Evolutionary conservation across 2,329 filamentous ascomycete genomes (phyloP), one percentile per base, ranked within the genome.

Genomic region (Chaetomium sp.): DNA sequence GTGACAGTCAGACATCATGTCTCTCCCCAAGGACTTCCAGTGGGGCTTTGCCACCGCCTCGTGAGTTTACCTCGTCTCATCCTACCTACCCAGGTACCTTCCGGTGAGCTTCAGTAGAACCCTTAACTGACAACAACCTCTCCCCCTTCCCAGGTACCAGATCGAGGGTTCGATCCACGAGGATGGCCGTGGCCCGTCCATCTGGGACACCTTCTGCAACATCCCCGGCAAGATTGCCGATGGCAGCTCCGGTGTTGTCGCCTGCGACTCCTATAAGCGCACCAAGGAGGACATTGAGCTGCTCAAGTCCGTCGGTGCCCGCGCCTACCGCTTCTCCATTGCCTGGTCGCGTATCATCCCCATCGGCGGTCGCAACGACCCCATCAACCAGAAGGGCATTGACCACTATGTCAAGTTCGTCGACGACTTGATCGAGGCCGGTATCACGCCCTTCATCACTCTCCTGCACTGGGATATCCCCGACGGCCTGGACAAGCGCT

Each of bases 401-500:
- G 85, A 90, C 70, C 89, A 91, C 80, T 96, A 96, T 77, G 82
- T 87, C 74, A 87, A 88, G 72, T 89, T 96, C 67, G 87, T 93
- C 51, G 90, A 95, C 74, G 90, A 91, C 73, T 83, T 96, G 57
- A 82, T 90, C 53, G 90, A 83, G 4, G 90, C 88, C 6, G 90
- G 88, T 65, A 95, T 96, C 72, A 85, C 82, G 25, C 92, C 92
- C 1, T 87, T 95, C 75, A 85, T 96, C 73, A 96, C 92, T 3
- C 82, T 96, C 19, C 91, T 90, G 77, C 92, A 96, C 78, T 96
- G 92, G 92, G 92, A 96, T 78, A 83, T 95, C 9, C 92, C 92
- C 3, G 87, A 92, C 71, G 88, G 80, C 65, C 82, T 96, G 23
- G 85, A 96, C 73, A 87, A 90, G 80, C 87, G 91, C 65, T 96